A percentile compares a stretch with the other conserved stretches of the same genome.
Evolutionary conservation across 768 basidiomycete genomes (phyloP).

Genomic region (Kwoniella botswanensis): DNA sequence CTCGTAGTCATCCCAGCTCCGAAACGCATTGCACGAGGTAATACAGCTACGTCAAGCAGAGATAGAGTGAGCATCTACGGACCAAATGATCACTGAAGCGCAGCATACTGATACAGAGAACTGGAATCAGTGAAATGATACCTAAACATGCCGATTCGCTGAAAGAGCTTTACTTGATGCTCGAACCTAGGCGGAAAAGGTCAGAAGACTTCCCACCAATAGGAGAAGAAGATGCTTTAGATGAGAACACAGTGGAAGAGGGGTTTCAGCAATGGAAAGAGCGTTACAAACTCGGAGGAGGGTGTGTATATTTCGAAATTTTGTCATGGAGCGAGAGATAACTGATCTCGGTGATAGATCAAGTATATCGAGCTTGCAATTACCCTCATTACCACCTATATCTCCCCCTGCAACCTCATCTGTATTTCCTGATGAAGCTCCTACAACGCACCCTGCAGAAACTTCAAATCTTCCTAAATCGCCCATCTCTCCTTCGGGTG

Average conservation of each 20-base stretch:
- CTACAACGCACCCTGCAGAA: slow-evolving; percentile 1
- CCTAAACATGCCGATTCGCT: slow-evolving; percentile 38
- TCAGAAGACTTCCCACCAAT: slow-evolving; percentile 35
- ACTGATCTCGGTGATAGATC: slow-evolving; percentile 14
- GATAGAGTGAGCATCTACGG: slow-evolving; percentile 27
- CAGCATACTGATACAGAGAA: slow-evolving; percentile 6
- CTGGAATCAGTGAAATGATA: slow-evolving; percentile 21
- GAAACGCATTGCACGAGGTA: slow-evolving; percentile 35
- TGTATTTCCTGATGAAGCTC: slow-evolving; percentile 44
- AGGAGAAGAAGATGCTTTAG: slow-evolving; percentile 31
- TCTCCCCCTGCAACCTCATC: slow-evolving; percentile 44
- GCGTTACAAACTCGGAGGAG: slow-evolving; percentile 46
- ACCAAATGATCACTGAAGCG: background rate
- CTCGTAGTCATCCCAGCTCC: slow-evolving; percentile 28
- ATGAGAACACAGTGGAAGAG: slow-evolving; percentile 20
- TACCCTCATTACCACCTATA: slow-evolving; percentile 41
- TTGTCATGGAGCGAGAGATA: slow-evolving; percentile 9
- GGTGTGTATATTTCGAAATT: slow-evolving; percentile 21
- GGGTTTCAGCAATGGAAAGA: slow-evolving; percentile 42
- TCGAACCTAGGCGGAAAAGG: slow-evolving; percentile 16
- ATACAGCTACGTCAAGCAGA: slow-evolving; percentile 17
- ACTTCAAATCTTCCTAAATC: slow-evolving; percentile 18
- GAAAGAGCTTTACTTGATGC: slow-evolving; percentile 32
- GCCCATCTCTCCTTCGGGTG: background rate
- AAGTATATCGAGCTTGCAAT: slow-evolving; percentile 21